Percentiles rank a stretch among this genome's conserved stretches.
phyloP scores from a whole-genome alignment of 495 filamentous ascomycete species.

The Ramalina peruviana region DNA sequence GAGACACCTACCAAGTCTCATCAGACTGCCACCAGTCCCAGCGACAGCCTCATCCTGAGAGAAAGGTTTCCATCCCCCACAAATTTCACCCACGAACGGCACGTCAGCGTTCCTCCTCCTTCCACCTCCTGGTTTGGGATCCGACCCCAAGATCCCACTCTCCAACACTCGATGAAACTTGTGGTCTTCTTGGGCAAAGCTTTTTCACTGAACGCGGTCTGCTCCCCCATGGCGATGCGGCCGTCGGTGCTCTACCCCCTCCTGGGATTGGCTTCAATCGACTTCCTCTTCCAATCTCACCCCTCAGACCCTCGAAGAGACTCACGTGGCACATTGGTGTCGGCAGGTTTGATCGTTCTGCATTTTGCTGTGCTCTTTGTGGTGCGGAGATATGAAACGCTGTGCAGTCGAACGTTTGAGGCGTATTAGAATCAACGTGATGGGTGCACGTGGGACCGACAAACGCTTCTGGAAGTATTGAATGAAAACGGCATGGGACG shows the following conservation, averaged over 20 bases:
- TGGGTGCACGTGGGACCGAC: no score
- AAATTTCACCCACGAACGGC: slow-evolving; percentile 2
- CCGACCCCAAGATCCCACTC: background rate
- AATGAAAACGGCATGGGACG: no score
- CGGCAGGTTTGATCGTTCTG: slow-evolving; percentile 6
- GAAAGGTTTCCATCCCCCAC: slow-evolving; percentile 18
- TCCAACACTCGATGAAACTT: slow-evolving; percentile 14
- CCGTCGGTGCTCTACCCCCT: slow-evolving; percentile 48
- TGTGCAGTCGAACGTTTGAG: slow-evolving; percentile 4
- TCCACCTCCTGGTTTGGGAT: slow-evolving; percentile 12
- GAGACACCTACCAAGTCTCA: background rate
- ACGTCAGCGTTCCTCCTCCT: slow-evolving; percentile 13
- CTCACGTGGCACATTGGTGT: background rate
- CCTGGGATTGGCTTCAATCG: slow-evolving; percentile 41
- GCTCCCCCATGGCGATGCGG: slow-evolving; percentile 45
- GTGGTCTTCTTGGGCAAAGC: slow-evolving; percentile 43
- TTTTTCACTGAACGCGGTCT: slow-evolving; percentile 39
- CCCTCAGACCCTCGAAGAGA: background rate
- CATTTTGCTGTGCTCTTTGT: slow-evolving; percentile 9
- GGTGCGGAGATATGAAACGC: background rate
- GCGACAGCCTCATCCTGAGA: slow-evolving; percentile 20
- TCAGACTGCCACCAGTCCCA: slow-evolving; percentile 17
- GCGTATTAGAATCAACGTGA: background rate
- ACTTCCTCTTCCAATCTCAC: slow-evolving; percentile 18
- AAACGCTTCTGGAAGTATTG: no score